Evolutionary conservation across 805 yeast genomes (phyloP).

Genomic region (Tetrapisispora taiwanensis): DNA sequence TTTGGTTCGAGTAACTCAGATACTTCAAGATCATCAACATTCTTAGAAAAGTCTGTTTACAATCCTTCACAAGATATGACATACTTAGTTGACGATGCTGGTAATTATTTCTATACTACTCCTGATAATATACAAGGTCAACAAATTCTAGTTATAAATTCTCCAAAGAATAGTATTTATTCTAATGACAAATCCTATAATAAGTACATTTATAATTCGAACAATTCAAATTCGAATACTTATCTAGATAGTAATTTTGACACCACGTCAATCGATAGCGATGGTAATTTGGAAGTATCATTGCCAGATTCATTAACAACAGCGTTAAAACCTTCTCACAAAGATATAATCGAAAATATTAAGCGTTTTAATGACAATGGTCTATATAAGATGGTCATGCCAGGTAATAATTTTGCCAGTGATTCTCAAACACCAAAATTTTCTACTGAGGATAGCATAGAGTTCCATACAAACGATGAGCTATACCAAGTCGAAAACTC

Average conservation of each 20-base stretch:
- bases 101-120: slow-evolving; percentile 19
- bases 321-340: slow-evolving; percentile 5
- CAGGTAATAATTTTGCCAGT: background rate
- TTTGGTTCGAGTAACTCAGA: background rate
- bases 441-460: background rate
- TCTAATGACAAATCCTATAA: background rate
- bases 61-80: slow-evolving; percentile 15
- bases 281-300: slow-evolving; percentile 10
- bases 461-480: background rate
- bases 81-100: slow-evolving; percentile 18
- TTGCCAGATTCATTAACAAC: background rate
- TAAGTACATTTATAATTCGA: slow-evolving; percentile 1
- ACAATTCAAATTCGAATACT: background rate
- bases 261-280: slow-evolving; percentile 11
- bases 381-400: slow-evolving; percentile 9
- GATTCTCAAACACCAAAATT: background rate
- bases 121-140: background rate
- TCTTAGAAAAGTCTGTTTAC: slow-evolving; percentile 11
- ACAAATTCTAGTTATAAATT: background rate
- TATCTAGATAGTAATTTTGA: background rate
- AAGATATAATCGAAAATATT: slow-evolving; percentile 5
- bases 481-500: background rate
- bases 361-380: slow-evolving; percentile 16
- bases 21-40: slow-evolving; percentile 3
- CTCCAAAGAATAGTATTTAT: background rate